Percentiles rank a stretch among this genome's conserved stretches.
Evolutionary conservation across 768 basidiomycete species (phyloP).

Genomic region (Leccinum incarnatum): DNA sequence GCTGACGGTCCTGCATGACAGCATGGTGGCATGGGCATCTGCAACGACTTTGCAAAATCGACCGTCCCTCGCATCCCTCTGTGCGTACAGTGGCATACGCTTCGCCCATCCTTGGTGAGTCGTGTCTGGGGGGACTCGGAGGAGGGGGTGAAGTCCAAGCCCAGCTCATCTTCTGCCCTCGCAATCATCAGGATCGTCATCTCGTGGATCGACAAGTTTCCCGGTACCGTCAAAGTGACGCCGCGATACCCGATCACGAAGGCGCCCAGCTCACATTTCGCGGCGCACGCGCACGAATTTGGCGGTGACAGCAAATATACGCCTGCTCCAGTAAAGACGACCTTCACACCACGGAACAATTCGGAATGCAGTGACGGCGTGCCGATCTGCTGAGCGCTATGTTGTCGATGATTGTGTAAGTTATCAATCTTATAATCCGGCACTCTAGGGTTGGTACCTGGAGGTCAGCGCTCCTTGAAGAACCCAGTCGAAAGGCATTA

Average conservation of each 20-base stretch:
- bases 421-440: neutral
- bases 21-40: conserved; percentile 18
- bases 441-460: conserved; percentile 15
- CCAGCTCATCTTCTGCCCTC: neutral
- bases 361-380: conserved; percentile 23
- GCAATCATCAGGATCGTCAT: conserved; percentile 20
- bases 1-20: conserved; percentile 29
- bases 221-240: conserved; percentile 23
- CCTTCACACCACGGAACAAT: conserved; percentile 8
- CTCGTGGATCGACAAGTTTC: conserved; percentile 30
- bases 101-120: conserved; percentile 28
- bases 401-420: neutral
- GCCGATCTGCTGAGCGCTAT: conserved; percentile 10
- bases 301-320: conserved; percentile 14
- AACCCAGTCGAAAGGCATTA: neutral
- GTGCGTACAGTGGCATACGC: conserved; percentile 30
- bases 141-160: neutral
- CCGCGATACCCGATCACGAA: conserved; percentile 29
- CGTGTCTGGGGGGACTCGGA: neutral
- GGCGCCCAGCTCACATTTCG: conserved; percentile 29
- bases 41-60: conserved; percentile 29
- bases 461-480: neutral
- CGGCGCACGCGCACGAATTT: conserved; percentile 22
- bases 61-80: conserved; percentile 22
- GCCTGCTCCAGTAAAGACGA: conserved; percentile 4